Evolutionary conservation across 768 basidiomycete species (phyloP), one percentile per base, ranked within the genome.

Genomic region (Agaricus sinodeliciosus): DNA sequence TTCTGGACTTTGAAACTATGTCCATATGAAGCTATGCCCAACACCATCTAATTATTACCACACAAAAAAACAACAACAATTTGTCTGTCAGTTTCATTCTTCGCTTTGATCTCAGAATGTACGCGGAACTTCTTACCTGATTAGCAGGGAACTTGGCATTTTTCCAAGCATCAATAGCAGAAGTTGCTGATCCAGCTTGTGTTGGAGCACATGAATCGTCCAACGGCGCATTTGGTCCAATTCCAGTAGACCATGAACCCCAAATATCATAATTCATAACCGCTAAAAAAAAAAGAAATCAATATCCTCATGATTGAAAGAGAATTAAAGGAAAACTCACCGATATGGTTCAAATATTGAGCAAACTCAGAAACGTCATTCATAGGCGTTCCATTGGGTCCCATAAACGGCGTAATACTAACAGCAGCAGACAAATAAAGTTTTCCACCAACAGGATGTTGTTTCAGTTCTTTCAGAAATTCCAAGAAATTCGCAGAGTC

Each of bases 181-280:
- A 77, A n/a, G 75, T 72, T 6, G 82, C 91, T 52, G 90, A 91
- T 8, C 89, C 90, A 27, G 72, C 67, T 2, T 66, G 59, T 0
- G 80, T 68, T 3, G 67, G 58, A 0, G 81, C 78, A 62, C 93
- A 94, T 0, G 77, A 69, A 67, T 92, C 83, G 31, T 78, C 68
- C 16, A 95, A 77, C 4, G 94, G 93, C 0, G 93, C 84, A 64
- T 96, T 94, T 4, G 94, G 84, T 3, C 91, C 93, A 46, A 82
- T 71, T 55, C 76, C 60, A 59, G 68, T 63, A 60, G 74, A 75
- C 74, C 78, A 85, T 4, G 67, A 57, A 2, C 74, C 75, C 62
- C 63, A 67, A 26, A 84, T 60, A 57, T 84, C 83, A 60, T 85
- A 85, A 58, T 75, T 76, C 83, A 85, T 85, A 54, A 85, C 69